Evolutionary conservation across 768 basidiomycete species (phyloP).

Genomic region (Suillus clintonianus): DNA sequence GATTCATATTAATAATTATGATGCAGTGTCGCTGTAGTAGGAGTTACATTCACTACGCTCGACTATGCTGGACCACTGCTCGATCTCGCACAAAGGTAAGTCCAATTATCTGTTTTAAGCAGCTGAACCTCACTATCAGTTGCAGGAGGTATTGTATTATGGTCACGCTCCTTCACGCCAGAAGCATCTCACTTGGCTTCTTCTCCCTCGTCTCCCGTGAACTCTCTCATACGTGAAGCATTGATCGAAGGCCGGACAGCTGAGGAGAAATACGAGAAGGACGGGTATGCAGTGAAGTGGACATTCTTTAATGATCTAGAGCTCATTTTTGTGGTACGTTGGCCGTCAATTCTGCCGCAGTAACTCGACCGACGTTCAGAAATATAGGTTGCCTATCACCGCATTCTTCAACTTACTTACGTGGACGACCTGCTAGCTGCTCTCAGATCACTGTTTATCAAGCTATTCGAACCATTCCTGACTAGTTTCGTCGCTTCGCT

Average conservation of each 20-base stretch:
- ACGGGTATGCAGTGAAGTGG: slow-evolving; percentile 94
- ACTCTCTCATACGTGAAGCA: slow-evolving; percentile 85
- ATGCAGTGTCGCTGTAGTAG: neutral
- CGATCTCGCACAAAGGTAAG: slow-evolving; percentile 89
- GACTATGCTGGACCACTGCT: slow-evolving; percentile 91
- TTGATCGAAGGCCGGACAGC: slow-evolving; percentile 87
- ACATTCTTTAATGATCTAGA: slow-evolving; percentile 94
- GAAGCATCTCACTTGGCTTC: slow-evolving; percentile 69
- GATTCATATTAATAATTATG: too few species aligned
- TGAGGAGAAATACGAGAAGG: slow-evolving; percentile 87
- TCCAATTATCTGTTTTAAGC: neutral
- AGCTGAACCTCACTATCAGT: slow-evolving; percentile 11
- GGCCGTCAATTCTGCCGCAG: neutral
- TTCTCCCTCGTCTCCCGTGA: slow-evolving; percentile 80
- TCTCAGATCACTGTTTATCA: slow-evolving; percentile 82
- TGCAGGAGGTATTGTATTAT: slow-evolving; percentile 87
- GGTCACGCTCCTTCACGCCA: slow-evolving; percentile 94
- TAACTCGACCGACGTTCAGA: slow-evolving; percentile 5
- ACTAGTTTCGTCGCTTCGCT: slow-evolving; percentile 82
- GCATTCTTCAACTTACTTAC: slow-evolving; percentile 92
- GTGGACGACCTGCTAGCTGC: slow-evolving; percentile 84
- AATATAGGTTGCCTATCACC: slow-evolving; percentile 89
- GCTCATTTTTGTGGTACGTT: slow-evolving; percentile 90
- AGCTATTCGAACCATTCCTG: slow-evolving; percentile 84
- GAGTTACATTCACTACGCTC: neutral